Base-by-base conservation (phyloP, 345 rosid species). In the Syzygium grande region DNA sequence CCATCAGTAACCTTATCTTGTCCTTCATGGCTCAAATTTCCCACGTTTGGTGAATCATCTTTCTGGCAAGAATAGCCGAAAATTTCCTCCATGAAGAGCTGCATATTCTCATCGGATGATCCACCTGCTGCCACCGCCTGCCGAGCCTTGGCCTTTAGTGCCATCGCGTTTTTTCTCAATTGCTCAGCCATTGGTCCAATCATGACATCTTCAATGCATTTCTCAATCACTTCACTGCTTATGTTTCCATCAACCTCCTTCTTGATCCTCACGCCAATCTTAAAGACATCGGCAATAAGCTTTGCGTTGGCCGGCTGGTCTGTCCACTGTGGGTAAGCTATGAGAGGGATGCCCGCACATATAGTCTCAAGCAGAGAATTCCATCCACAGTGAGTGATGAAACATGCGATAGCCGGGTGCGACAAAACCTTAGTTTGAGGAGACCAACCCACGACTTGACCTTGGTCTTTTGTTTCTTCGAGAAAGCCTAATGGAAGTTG, bases 41-140 rank as follows among this genome's bases (percentile, higher is more conserved):
- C 53, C 17, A 52, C 17, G 53, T 14, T 52, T 52, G 53, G 53
- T 14, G 53, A 14, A 52, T 13, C 53, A 52, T 52, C 53, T 13
- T 52, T 53, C 55, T 53, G 16, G 55, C 55, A 6, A 53, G 55
- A n/a, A 15, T 23, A 23, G 43, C 22, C 12, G 2, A 90, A 91
- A n/a, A 95, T 85, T 84, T 92, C 95, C 58, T 94, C 94, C 41
- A 94, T 93, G 59, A 97, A 97, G n/a, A 86, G 90, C 29, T 91
- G 91, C 9, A 96, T 63, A 85, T 93, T 94, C 88, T 84, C 58
- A 52, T 93, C 92, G 4, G 98, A 97, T 16, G 98, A 95, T 6
- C 98, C 98, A 79, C 98, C 96, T 11, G 85, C 94, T 27, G 93
- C 93, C 61, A 93, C 96, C 2, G 98, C 99, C 21, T 91, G 91